Evolutionary conservation across 345 rosid genomes (phyloP).

Genomic region (Rhizophora mangle): DNA sequence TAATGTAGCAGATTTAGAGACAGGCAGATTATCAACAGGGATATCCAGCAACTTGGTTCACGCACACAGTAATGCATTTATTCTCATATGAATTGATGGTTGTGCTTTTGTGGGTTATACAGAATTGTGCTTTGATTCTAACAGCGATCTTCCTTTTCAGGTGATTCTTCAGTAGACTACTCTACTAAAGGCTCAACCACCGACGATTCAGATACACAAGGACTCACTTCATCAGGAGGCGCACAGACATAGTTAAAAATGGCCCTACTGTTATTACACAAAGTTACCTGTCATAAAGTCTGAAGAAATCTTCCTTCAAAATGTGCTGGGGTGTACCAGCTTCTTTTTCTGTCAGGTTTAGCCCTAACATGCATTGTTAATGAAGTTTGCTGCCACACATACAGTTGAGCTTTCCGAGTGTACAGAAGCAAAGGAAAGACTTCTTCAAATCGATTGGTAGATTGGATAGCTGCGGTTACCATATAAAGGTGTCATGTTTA

Average conservation of each 20-base stretch:
- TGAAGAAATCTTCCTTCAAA: conserved; percentile 1
- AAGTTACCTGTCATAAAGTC: neutral
- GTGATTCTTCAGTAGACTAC: conserved; percentile 64
- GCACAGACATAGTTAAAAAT: conserved; percentile 22
- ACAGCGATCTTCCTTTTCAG: conserved; percentile 28
- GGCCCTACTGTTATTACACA: conserved; percentile 2
- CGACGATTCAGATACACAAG: conserved; percentile 21
- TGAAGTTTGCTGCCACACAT: conserved; percentile 15
- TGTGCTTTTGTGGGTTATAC: neutral
- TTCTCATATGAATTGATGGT: neutral
- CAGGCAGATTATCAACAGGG: conserved; percentile 33
- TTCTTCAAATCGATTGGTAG: conserved; percentile 3
- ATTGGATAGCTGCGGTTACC: neutral
- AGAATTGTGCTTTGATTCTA: conserved; percentile 3
- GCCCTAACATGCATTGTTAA: conserved; percentile 17
- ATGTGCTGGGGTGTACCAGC: conserved; percentile 31
- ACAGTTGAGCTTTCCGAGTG: conserved; percentile 10
- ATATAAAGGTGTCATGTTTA: neutral
- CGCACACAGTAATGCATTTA: conserved; percentile 53
- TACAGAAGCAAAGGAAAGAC: conserved; percentile 17
- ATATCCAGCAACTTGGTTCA: conserved; percentile 45
- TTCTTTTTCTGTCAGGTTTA: conserved; percentile 38
- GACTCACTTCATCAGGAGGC: conserved; percentile 22
- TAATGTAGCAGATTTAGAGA: conserved; percentile 39
- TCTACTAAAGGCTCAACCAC: conserved; percentile 23